Evolutionary conservation across 192 early-diverging fungal species (phyloP), one percentile per base, ranked within the genome.

Genomic region (Coemansia erecta): DNA sequence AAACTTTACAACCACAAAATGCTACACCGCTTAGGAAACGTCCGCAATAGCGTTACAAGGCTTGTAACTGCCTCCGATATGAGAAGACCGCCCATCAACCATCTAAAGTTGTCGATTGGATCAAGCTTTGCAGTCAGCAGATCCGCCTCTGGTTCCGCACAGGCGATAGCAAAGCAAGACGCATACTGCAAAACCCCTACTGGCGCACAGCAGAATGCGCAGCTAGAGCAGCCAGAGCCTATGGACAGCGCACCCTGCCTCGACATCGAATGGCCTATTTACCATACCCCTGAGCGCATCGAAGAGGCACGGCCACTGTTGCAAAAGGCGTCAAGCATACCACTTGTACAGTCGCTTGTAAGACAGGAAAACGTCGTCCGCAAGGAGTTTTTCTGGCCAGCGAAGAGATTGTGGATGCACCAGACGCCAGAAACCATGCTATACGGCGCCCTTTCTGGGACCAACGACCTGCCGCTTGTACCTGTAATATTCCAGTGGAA

Each of bases 341-440:
- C 54, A 17, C 40, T 56, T 21, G 40, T 43, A 5, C 2, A 26
- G 21, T 21, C 21, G 12, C 39, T 56, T 21, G 8, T 43, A 0
- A 40, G 26, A 10, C 54, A 56, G 21, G 12, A 22, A 8, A 24
- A 14, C 8, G 37, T 24, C 14, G 50, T 55, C 21, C 75, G 65
- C 33, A 63, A 68, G 19, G 64, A 50, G 44, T 71, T 62, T 15
- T 51, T 68, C 52, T 78, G 75, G 75, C 68, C 75, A 12, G 19
- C 50, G 3, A 69, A 61, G 13, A 58, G 39, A 22, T 44, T 44
- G 14, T 51, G 60, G 15, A 31, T 62, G 10, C 17, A 33, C 12
- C 75, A 72, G 39, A 59, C 75, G 24, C 56, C 69, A 40, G 55
- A 64, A 19, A 65, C 65, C 0, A 49, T 78, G 4, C 22, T 46